These are phyloP conservation scores for Neurospora africana DNA, from an alignment of 495 filamentous ascomycete species.

Conservation along the genomic window DNA sequence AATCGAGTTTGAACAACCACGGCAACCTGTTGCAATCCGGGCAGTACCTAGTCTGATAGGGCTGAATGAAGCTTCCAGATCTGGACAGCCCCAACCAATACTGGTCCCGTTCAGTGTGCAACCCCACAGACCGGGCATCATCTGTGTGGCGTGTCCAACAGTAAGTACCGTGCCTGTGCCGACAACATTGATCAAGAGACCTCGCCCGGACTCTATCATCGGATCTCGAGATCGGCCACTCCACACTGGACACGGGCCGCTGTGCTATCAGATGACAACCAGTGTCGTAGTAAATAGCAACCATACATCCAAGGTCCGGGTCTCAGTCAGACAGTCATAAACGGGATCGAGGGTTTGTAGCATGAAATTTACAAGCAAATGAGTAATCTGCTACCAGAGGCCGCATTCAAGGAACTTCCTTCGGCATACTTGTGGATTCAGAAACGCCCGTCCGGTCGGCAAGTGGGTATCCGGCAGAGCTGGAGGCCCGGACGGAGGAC, in stretches of 20 bases:
- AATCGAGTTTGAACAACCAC: background rate
- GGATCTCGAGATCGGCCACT: background rate
- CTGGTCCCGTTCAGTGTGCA: background rate
- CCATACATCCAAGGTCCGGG: background rate
- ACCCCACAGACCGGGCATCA: background rate
- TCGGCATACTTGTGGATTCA: background rate
- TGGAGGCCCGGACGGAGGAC: background rate
- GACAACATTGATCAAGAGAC: background rate
- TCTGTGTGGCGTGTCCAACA: background rate
- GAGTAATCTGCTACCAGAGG: background rate
- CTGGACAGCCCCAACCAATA: background rate
- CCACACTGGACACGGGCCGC: background rate
- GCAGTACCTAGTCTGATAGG: background rate
- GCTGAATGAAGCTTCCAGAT: background rate
- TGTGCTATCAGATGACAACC: background rate
- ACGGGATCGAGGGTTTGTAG: background rate
- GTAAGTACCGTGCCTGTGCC: background rate
- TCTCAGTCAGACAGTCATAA: background rate
- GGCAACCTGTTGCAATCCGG: background rate
- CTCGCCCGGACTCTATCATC: background rate
- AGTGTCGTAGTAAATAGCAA: background rate
- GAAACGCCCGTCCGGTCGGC: background rate
- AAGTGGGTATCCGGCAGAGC: background rate
- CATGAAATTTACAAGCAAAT: background rate
- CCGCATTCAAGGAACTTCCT: background rate